Base-by-base conservation (phyloP, 306 rosid species). In the Lathyrus sativus region DNA sequence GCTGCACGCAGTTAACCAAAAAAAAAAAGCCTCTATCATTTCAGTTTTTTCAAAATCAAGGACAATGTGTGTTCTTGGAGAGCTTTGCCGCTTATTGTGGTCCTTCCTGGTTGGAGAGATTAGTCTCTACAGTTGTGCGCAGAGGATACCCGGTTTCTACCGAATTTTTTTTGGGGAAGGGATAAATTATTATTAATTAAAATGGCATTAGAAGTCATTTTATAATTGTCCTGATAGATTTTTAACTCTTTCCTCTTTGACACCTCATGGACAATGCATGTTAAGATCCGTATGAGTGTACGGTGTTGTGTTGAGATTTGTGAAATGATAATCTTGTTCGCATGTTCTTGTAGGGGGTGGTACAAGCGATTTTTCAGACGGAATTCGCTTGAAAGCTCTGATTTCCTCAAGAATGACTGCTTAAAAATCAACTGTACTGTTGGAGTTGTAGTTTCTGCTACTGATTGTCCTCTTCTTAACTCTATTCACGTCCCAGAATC, bases 361-460 rank as follows among this genome's bases (percentile, higher is more conserved):
- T 91, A 91, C 85, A 91, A 91, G 66, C 81, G 92, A 3, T 91
- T 91, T 82, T 91, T 74, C 73, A 78, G 91, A 71, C 83, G 97
- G 63, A 55, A 84, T 37, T 26, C 79, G 70, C 97, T 91, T 68
- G 97, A 91, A 73, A 64, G 70, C 43, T 91, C 96, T 7, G 88
- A 84, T 57, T 91, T 75, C 63, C 89, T 91, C 38, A 91, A 86
- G 83, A 82, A 88, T 71, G 96, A 91, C 72, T 91, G 96, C 80
- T 75, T 88, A 82, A 88, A 80, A 83, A 86, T 91, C 67, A 91
- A 91, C 73, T 91, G 97, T 73, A 88, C 97, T 5, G 97, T 91
- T 73, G 97, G 97, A 51, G 96, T 91, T 44, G 97, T 91, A 41
- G 89, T 85, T 46, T 91, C 97, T 9, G 89, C 85, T 5, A 82